Evolutionary conservation across 163 green algal genomes (phyloP), one percentile per base, ranked within the genome.

Genomic region (Botryococcus braunii): DNA sequence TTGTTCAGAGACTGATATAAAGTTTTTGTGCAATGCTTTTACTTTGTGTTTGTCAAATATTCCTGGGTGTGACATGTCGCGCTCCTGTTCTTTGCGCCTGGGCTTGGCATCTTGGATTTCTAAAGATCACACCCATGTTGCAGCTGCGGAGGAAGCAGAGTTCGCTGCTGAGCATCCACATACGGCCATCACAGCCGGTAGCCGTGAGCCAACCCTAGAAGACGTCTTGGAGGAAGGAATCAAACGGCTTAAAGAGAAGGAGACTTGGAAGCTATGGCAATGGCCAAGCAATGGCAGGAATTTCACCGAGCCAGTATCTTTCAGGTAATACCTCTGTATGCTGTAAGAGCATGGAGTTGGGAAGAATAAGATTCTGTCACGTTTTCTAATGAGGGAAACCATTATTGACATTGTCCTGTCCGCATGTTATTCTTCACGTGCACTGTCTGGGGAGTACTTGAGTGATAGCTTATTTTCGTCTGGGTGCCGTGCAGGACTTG

Each of bases 191-290:
- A n/a, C 38, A 35, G 43, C 31, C 43, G 52, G 46, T 29, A 67
- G 32, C 38, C 62, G 79, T 46, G 82, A 85, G 39, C 71, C 76
- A 0, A 72, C 76, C 1, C 59, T 89, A 34, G 82, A 86, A 31
- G 80, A 89, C 59, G 58, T 91, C 36, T 73, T 91, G 38, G 77
- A 85, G 37, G 74, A 84, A 66, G 86, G 84, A 27, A 59, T 90
- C 8, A 60, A 71, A 6, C 82, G 81, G 5, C 65, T 82, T 11
- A 49, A 74, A 17, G 52, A 47, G 27, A 66, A 78, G 57, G 67
- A 46, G n/a, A 83, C 81, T 29, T 84, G 77, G 78, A 79, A 81
- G 69, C 47, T 75, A 49, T 79, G 73, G 73, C 59, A 73, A 49
- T 78, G 72, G 72, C 67, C 72, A n/a, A 31, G 34, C 5, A 47